phyloP scores from a whole-genome alignment of 441 rosid species.

The Pelargonium australe region DNA sequence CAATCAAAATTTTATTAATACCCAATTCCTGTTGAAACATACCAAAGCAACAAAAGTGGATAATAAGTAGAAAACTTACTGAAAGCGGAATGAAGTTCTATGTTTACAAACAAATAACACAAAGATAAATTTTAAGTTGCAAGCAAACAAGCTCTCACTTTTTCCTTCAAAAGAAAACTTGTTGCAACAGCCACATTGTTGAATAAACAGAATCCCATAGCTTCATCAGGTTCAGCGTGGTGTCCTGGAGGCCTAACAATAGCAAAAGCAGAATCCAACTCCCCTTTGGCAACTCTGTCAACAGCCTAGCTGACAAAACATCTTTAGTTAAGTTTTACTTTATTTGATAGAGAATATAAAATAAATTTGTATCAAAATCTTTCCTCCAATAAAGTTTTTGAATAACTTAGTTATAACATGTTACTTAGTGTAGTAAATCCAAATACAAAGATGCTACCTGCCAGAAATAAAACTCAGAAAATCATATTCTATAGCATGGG shows the following conservation, averaged over 20 bases:
- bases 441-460: too few relatives aligned
- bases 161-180: conserved; percentile 56
- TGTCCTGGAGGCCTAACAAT: conserved; percentile 94
- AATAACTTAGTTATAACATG: neutral
- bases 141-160: conserved; percentile 33
- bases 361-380: neutral
- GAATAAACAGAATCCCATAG: conserved; percentile 91
- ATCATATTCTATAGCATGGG: too few relatives aligned
- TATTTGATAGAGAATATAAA: neutral
- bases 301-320: conserved; percentile 37
- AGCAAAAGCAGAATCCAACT: conserved; percentile 69
- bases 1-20: conserved; percentile 71
- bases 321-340: neutral
- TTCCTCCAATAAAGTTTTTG: neutral
- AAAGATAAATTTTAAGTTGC: neutral
- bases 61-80: conserved; percentile 7
- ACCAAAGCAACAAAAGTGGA: conserved; percentile 5
- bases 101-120: neutral
- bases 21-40: conserved; percentile 58
- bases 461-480: too few relatives aligned
- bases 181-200: conserved; percentile 91
- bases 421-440: too few relatives aligned
- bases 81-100: neutral
- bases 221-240: conserved; percentile 80
- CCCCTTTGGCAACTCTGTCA: conserved; percentile 77